phyloP scores from a whole-genome alignment of 2,329 filamentous ascomycete species.

The Hymenoscyphus infarciens region DNA sequence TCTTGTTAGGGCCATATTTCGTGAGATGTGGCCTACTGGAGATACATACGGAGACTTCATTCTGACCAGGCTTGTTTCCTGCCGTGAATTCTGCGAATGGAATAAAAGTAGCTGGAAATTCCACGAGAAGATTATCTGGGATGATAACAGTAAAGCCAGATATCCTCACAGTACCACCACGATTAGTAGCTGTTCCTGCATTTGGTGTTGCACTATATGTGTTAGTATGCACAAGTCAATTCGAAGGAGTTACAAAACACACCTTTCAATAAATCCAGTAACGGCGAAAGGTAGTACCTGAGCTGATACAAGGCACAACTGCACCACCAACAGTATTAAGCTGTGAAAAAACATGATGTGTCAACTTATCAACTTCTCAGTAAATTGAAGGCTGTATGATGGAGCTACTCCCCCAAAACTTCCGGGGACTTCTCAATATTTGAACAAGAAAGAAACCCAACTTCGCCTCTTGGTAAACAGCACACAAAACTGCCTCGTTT shows the following conservation, averaged over 20 bases:
- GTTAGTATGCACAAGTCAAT: not conserved
- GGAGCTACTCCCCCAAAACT: not conserved
- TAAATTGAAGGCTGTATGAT: not conserved
- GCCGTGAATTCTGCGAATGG: conserved; percentile 35
- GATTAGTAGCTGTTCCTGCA: conserved; percentile 34
- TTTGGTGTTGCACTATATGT: conserved; percentile 11
- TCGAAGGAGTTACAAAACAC: not conserved
- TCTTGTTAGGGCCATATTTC: no score
- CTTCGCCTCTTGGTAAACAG: not conserved
- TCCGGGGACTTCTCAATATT: not conserved
- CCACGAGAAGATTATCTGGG: conserved; percentile 47
- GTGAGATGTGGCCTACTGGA: no score
- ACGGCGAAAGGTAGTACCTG: conserved; percentile 16
- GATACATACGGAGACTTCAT: conserved; percentile 24
- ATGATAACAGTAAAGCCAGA: conserved; percentile 45
- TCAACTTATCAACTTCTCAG: not conserved
- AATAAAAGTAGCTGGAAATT: conserved; percentile 46
- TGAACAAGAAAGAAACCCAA: not conserved
- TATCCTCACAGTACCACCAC: conserved; percentile 44
- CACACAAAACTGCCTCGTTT: not conserved
- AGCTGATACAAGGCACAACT: conserved; percentile 2
- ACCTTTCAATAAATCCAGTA: conserved; percentile 12
- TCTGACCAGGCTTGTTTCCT: conserved; percentile 16
- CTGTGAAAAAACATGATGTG: not conserved
- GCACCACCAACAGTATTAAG: not conserved